phyloP scores from a whole-genome alignment of 192 early-diverging fungal species.

The Rhizophagus clarus region DNA sequence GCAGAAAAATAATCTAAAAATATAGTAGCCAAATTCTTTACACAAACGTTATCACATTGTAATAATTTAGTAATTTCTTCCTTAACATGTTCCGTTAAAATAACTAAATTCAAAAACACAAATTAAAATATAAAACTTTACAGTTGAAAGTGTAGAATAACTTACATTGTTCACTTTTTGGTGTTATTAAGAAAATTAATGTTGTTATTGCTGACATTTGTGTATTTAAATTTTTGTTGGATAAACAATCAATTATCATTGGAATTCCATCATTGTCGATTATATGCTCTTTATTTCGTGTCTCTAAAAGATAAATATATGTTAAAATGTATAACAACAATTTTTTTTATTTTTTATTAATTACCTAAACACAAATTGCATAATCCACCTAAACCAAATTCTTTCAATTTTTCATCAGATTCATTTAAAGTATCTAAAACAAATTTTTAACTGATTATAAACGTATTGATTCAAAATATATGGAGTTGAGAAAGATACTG shows the following conservation, averaged over 20 bases:
- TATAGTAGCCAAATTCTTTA: constrained; percentile 18
- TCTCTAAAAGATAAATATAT: not conserved
- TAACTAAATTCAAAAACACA: not conserved
- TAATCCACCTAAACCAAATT: constrained; percentile 33
- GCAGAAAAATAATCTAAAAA: constrained; percentile 20
- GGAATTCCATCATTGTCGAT: constrained; percentile 24
- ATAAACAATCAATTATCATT: constrained; percentile 29
- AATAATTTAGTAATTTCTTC: not conserved
- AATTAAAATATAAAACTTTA: not conserved
- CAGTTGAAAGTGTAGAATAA: not conserved
- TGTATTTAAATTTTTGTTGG: constrained; percentile 15
- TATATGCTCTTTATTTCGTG: constrained; percentile 23
- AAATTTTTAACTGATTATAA: not conserved
- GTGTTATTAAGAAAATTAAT: constrained; percentile 15
- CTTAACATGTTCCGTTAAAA: constrained; percentile 4
- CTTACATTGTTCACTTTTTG: not conserved
- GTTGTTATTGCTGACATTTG: constrained; percentile 10
- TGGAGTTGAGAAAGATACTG: not conserved
- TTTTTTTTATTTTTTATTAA: not conserved
- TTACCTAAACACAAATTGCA: constrained; percentile 32
- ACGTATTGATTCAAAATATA: not conserved
- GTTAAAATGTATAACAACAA: not conserved
- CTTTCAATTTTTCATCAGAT: constrained; percentile 23
- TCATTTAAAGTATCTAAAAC: constrained; percentile 26
- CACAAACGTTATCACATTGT: not conserved